Base-by-base conservation (phyloP, 495 filamentous ascomycete genomes). In the Parachaetomium inaequale region DNA sequence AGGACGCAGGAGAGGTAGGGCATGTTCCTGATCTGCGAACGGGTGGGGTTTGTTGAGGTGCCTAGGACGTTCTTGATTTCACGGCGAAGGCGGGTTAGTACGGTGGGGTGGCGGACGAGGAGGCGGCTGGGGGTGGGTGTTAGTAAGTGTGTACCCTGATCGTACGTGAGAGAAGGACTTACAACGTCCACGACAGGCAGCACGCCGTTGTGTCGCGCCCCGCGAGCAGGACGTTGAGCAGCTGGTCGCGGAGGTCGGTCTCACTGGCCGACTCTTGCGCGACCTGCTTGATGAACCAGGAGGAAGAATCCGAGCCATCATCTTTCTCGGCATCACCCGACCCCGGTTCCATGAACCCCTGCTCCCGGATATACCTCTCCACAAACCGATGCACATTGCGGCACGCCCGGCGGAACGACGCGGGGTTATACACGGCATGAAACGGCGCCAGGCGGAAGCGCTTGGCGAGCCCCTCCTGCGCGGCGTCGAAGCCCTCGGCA, bases 1-100 rank as follows among this genome's bases (percentile, higher is more conserved):
- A 82, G 64, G 15, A 84, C 73, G 54, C 70, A 75, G 42, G 67
- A 49, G 5, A 84, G 73, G 54, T 73, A 81, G 6, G 66, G 65
- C 71, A 79, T 76, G 19, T 66, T 71, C 25, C 64, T 66, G 31
- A 81, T 72, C 46, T 76, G 65, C 14, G 75, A 71, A 43, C 75
- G 66, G 2, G 65, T 71, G 4, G 74, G 64, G 26, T 68, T 53
- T 23, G 65, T 32, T 28, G 25, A 32, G 15, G 68, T 49, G 14
- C 65, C 59, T 55, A 74, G 66, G 10, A 72, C 53, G n/a, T 36
- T 19, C 15, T 29, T 58, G 21, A 77, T 63, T 56, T 78, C 74
- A 7, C 58, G 40, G 19, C 72, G 73, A 7, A 78, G 61, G 14
- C 70, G 72, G n/a, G 15, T 54, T 58, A 76, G 55, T 4, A 66